These are phyloP conservation scores for Cystobasidium ongulense DNA, from an alignment of 768 basidiomycete species.

Conservation along the genomic window DNA sequence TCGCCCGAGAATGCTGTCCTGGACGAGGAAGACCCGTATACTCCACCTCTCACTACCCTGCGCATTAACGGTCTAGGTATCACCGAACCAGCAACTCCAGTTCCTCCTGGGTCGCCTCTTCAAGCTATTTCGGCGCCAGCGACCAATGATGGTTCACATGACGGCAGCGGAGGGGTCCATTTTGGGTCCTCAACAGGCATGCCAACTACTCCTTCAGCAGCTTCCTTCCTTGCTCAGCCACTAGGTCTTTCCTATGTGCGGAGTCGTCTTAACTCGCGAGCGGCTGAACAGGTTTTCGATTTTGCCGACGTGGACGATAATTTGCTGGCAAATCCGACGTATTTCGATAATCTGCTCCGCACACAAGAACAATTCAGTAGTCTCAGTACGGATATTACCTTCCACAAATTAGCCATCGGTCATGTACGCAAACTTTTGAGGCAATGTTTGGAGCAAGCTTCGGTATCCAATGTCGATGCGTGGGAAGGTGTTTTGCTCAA, in stretches of 20 bases:
- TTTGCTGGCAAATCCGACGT: neutral
- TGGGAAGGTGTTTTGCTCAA: conserved; percentile 81
- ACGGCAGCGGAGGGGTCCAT: neutral
- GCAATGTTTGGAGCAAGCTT: conserved; percentile 75
- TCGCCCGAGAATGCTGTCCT: neutral
- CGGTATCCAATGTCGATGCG: conserved; percentile 69
- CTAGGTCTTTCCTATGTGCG: neutral
- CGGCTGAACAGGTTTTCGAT: conserved; percentile 27
- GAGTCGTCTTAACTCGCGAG: conserved; percentile 9
- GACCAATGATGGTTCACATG: neutral
- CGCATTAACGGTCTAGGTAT: neutral
- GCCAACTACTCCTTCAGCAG: conserved; percentile 6
- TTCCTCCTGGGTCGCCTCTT: neutral
- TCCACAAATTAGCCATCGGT: conserved; percentile 75
- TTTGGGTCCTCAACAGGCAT: neutral
- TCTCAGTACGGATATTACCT: conserved; percentile 44
- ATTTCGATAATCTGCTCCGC: neutral
- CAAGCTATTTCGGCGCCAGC: neutral
- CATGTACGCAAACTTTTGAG: conserved; percentile 84
- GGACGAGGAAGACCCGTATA: neutral
- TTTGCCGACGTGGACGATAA: conserved; percentile 14
- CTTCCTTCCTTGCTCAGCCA: neutral
- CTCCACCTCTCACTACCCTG: neutral
- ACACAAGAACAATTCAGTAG: neutral
- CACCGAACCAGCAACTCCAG: neutral